phyloP scores from a whole-genome alignment of 225 moss, liverwort and hornwort genomes.

The Takakia lepidozioides region DNA sequence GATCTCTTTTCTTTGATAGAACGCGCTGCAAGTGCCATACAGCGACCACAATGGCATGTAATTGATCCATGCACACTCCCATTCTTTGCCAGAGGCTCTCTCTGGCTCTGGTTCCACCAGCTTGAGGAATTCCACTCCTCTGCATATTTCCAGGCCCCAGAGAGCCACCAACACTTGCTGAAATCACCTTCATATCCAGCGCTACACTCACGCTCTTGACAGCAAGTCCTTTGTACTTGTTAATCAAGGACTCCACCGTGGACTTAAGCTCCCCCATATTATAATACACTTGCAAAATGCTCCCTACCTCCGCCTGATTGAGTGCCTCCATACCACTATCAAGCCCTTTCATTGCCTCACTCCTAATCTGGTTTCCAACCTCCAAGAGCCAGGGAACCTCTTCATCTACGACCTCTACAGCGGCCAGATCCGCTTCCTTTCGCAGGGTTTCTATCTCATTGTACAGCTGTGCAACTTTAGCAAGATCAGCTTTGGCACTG shows the following conservation, averaged over 20 bases:
- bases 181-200: conserved; percentile 96
- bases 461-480: conserved; percentile 84
- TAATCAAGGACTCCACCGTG: conserved; percentile 73
- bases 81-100: conserved; percentile 94
- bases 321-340: conserved; percentile 94
- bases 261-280: conserved; percentile 96
- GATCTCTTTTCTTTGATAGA: conserved; percentile 94
- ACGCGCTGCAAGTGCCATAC: conserved; percentile 99
- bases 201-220: conserved; percentile 78
- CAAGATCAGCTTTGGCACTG: conserved; percentile 65
- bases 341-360: conserved; percentile 81
- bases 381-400: conserved; percentile 84
- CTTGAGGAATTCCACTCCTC: conserved; percentile 69
- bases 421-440: conserved; percentile 68
- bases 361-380: conserved; percentile 69
- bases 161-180: conserved; percentile 68
- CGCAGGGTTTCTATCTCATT: conserved; percentile 80
- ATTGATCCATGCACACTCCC: conserved; percentile 71
- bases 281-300: conserved; percentile 92
- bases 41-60: conserved; percentile 73
- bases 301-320: conserved; percentile 94
- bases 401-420: conserved; percentile 79
- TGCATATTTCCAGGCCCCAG: conserved; percentile 74
- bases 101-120: conserved; percentile 71
- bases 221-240: conserved; percentile 74